Evolutionary conservation across 2,329 filamentous ascomycete species (phyloP).

Genomic region (Lojkania enalia): DNA sequence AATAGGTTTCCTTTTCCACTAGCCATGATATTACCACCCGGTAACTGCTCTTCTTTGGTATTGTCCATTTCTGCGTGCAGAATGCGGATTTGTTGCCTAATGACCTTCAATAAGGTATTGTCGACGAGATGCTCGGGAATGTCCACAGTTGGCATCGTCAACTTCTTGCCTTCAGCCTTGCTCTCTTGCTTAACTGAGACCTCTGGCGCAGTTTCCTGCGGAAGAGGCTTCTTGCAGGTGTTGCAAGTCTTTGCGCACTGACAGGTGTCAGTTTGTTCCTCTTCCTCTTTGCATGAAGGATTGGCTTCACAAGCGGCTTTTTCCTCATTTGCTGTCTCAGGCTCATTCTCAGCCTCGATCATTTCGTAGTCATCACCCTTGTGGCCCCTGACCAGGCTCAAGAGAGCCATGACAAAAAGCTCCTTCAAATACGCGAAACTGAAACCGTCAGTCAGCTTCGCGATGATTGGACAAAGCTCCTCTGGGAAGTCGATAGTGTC

Average conservation of each 20-base stretch:
- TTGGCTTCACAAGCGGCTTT: not conserved
- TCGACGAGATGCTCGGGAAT: conserved; percentile 26
- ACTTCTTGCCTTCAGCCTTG: conserved; percentile 16
- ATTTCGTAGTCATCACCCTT: conserved; percentile 32
- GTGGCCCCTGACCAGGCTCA: conserved; percentile 38
- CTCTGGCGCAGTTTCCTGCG: not conserved
- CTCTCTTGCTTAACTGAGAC: conserved; percentile 1
- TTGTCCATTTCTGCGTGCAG: conserved; percentile 44
- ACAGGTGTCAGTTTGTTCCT: conserved; percentile 14
- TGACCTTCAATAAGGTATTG: conserved; percentile 34
- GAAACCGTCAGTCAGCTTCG: conserved; percentile 44
- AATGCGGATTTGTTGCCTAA: conserved; percentile 42
- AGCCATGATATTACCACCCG: conserved; percentile 16
- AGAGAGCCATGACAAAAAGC: conserved; percentile 44
- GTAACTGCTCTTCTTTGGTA: conserved; percentile 24
- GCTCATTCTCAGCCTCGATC: conserved; percentile 26
- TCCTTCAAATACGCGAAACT: conserved; percentile 50
- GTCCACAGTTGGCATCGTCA: conserved; percentile 25
- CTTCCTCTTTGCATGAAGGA: not conserved
- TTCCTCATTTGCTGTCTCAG: conserved; percentile 14
- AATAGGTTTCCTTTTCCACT: too few species aligned
- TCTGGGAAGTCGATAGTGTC: conserved; percentile 42
- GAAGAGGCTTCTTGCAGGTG: conserved; percentile 23
- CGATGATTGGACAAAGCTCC: conserved; percentile 36
- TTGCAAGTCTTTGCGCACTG: conserved; percentile 21